phyloP scores from a whole-genome alignment of 257 asterid species.

The Schizonepeta tenuifolia region DNA sequence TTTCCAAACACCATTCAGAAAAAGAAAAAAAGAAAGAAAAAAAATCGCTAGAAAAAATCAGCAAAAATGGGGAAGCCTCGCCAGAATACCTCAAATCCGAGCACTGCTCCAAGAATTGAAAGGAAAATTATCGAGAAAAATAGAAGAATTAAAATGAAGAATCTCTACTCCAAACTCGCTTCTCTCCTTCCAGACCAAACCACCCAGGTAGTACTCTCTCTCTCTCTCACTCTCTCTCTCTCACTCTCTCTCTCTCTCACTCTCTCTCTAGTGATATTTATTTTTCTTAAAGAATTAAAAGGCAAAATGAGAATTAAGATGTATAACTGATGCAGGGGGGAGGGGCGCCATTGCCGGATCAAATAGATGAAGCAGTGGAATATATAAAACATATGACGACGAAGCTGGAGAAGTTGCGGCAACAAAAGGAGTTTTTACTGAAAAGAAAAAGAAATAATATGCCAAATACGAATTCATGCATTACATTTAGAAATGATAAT shows the following conservation, averaged over 20 bases:
- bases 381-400: constrained; percentile 39
- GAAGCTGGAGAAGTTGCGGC: constrained; percentile 44
- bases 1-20: neutral
- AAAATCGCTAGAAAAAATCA: neutral
- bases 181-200: constrained; percentile 44
- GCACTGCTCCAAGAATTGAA: constrained; percentile 46
- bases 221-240: neutral
- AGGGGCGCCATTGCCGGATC: constrained; percentile 49
- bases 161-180: constrained; percentile 44
- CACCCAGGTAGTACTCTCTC: constrained; percentile 38
- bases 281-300: neutral
- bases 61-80: constrained; percentile 27
- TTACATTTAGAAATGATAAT: neutral
- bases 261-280: neutral
- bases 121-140: constrained; percentile 59
- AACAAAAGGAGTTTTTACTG: constrained; percentile 36
- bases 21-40: no score
- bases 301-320: neutral
- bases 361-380: constrained; percentile 48
- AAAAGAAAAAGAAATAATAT: constrained; percentile 7
- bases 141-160: constrained; percentile 51
- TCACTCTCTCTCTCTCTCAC: no score
- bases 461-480: constrained; percentile 1
- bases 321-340: constrained; percentile 34
- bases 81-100: neutral